A percentile compares a stretch with the other conserved stretches of the same genome.
phyloP scores from a whole-genome alignment of 2,329 filamentous ascomycete species.

The Paraconiothyrium sp. region DNA sequence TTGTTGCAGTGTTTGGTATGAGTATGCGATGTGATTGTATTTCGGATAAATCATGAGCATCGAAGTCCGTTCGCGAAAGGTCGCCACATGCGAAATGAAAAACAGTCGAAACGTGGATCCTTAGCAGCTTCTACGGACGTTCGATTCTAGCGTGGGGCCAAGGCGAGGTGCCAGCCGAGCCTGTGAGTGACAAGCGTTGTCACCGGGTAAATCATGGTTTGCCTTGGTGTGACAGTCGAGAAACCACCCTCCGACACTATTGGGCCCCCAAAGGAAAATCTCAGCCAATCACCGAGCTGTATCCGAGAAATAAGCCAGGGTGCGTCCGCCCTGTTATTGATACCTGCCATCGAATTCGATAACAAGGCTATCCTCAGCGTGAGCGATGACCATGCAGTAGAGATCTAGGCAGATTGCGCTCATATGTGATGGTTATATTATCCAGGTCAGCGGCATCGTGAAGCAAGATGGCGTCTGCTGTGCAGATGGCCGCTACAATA shows the following conservation, averaged over 20 bases:
- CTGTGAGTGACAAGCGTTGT: slow-evolving; percentile 4
- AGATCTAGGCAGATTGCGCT: background rate
- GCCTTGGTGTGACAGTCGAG: slow-evolving; percentile 7
- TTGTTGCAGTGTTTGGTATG: background rate
- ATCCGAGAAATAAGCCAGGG: background rate
- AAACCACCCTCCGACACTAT: background rate
- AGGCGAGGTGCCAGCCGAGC: background rate
- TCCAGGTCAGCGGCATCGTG: background rate
- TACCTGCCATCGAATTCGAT: background rate
- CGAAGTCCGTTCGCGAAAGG: background rate
- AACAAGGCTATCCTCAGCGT: background rate
- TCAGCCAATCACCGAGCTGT: background rate
- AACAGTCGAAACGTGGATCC: background rate
- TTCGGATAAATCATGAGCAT: background rate
- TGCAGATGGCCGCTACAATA: slow-evolving; percentile 5
- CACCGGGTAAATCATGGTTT: slow-evolving; percentile 11
- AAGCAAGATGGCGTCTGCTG: slow-evolving; percentile 5
- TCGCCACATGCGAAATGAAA: background rate
- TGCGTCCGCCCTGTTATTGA: background rate
- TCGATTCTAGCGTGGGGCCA: slow-evolving; percentile 6
- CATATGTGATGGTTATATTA: background rate
- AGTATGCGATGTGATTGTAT: background rate
- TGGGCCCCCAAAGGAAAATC: background rate
- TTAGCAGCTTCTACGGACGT: slow-evolving; percentile 11
- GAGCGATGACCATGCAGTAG: background rate